Base-by-base conservation (phyloP, 345 rosid species). In the Acer saccharum region DNA sequence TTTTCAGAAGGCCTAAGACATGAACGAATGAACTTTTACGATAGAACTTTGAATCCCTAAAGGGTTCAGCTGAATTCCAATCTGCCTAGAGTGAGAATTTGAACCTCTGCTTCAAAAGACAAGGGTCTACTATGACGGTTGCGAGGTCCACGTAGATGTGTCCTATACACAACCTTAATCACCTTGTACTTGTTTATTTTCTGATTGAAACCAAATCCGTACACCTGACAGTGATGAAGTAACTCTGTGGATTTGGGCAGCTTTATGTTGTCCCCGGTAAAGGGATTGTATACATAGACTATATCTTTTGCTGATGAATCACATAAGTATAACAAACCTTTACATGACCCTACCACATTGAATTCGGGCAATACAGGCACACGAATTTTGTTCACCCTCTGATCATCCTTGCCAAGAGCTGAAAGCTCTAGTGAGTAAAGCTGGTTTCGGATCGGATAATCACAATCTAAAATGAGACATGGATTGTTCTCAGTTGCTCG, bases 131-230 rank as follows among this genome's bases (percentile, higher is more conserved):
- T 17, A 1, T 16, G 9, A 2, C 3, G 35, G 71, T 29, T 61
- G 23, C 32, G 66, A 25, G 69, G 23, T 61, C 21, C 64, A 41
- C 20, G 76, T 21, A 43, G 29, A 62, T n/a, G 3, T 46, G 11
- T 50, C 66, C 32, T 27, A 76, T 50, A 65, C 32, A 88, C 72
- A 43, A 78, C 74, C 77, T 77, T 86, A 8, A 88, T 69, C 44
- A 86, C 83, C 82, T 88, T 35, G 39, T 35, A 35, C 6, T 35
- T 35, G 39, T 66, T 70, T 10, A 77, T 77, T 41, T 3, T 48
- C 8, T 84, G 81, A 75, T 83, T 74, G 71, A 71, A 80, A 18
- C 89, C 88, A 78, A 89, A 89, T 65, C 90, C 90, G 44, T 76
- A 84, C 11, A 83, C 80, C 12, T 77, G 83, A 52, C 77, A 71